Evolutionary conservation across 441 rosid genomes (phyloP).

Genomic region (Hura crepitans): DNA sequence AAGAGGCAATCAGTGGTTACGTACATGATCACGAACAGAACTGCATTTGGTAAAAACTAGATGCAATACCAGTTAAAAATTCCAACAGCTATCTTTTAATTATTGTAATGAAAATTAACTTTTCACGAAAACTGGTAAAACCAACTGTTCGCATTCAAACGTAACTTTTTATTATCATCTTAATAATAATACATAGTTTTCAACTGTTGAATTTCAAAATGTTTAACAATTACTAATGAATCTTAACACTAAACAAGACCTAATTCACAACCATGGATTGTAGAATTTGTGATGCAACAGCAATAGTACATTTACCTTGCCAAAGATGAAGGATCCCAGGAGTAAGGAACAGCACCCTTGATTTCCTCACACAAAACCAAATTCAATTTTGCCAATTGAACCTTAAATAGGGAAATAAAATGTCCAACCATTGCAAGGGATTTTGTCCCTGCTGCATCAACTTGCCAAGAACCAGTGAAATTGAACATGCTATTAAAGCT

Average conservation of each 20-base stretch:
- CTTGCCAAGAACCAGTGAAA: constrained; percentile 57
- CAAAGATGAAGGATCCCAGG: constrained; percentile 64
- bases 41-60: no score
- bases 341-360: constrained; percentile 45
- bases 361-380: constrained; percentile 44
- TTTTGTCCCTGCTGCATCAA: constrained; percentile 55
- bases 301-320: constrained; percentile 44
- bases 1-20: no score
- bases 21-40: no score
- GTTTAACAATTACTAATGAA: no score
- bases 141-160: no score
- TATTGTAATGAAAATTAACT: no score
- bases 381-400: constrained; percentile 41
- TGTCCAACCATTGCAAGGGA: constrained; percentile 58
- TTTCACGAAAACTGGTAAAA: no score
- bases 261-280: background rate
- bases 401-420: constrained; percentile 49
- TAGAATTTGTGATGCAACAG: background rate
- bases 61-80: no score
- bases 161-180: no score
- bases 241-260: background rate
- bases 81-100: no score
- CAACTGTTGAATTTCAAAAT: no score
- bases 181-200: no score
- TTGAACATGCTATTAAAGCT: constrained; percentile 65